A percentile compares a stretch with the other conserved stretches of the same genome.
phyloP scores from a whole-genome alignment of 768 basidiomycete species.

The Lactifluus pinguis region DNA sequence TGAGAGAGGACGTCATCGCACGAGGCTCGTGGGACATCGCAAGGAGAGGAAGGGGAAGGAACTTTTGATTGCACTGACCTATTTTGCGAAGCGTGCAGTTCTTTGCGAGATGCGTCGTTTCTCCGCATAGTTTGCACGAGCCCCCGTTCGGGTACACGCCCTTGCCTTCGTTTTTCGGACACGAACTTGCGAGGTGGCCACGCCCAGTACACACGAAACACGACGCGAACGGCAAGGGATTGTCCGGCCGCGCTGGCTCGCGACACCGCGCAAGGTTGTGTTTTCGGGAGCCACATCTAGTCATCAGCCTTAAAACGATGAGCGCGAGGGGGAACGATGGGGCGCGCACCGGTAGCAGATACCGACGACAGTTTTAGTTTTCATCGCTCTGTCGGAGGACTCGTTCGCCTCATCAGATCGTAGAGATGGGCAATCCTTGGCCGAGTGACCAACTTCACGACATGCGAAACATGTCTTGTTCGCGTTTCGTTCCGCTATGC shows the following conservation, averaged over 20 bases:
- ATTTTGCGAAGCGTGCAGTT: conserved; percentile 67
- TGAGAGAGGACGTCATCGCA: not conserved
- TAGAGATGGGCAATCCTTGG: conserved; percentile 62
- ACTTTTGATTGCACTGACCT: conserved; percentile 12
- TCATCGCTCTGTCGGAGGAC: conserved; percentile 17
- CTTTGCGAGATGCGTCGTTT: conserved; percentile 77
- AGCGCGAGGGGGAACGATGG: not conserved
- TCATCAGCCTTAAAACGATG: not conserved
- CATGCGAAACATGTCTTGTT: conserved; percentile 80
- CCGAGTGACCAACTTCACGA: conserved; percentile 73
- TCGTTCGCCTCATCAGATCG: conserved; percentile 24
- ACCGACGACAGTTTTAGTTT: conserved; percentile 68
- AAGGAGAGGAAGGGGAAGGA: not conserved
- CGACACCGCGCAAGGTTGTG: conserved; percentile 78
- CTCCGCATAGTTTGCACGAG: conserved; percentile 79
- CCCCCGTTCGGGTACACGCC: conserved; percentile 91
- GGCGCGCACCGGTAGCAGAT: conserved; percentile 26
- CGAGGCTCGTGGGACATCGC: not conserved
- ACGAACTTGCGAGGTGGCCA: conserved; percentile 80
- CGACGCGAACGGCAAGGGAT: conserved; percentile 79
- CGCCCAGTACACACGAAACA: conserved; percentile 84
- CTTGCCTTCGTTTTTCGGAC: conserved; percentile 68
- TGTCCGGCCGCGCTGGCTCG: conserved; percentile 46
- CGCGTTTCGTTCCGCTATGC: conserved; percentile 47
- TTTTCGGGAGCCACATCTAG: conserved; percentile 70